These are phyloP conservation scores for Solanum hybrid DNA, from an alignment of 305 asterid genomes.

Conservation along the genomic window DNA sequence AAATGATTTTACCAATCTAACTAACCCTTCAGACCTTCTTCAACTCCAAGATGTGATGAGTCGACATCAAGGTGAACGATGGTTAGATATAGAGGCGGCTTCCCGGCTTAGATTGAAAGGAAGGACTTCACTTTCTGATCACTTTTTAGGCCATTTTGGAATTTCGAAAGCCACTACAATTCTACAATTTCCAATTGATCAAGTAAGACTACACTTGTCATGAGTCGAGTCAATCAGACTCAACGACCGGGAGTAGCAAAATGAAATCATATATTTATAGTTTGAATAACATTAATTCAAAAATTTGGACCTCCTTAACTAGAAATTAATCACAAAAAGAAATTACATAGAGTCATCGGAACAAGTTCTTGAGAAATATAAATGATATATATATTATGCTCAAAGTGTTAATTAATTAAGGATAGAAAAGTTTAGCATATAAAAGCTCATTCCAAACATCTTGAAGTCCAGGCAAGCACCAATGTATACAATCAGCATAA, in stretches of 20 bases:
- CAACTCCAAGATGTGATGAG: not conserved
- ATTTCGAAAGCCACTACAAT: not conserved
- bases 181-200: not conserved
- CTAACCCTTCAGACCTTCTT: not conserved
- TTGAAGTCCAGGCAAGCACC: constrained; percentile 75
- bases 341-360: not conserved
- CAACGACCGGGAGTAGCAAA: not conserved
- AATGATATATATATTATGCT: not conserved
- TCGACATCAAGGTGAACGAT: not conserved
- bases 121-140: not conserved
- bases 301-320: not conserved
- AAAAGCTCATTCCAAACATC: constrained; percentile 65
- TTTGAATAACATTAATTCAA: not conserved
- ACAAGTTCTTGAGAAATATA: not conserved
- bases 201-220: not conserved
- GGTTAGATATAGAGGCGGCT: not conserved
- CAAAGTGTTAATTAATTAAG: constrained; percentile 17
- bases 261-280: not conserved
- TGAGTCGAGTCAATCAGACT: not conserved
- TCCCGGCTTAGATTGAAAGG: not conserved
- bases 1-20: not conserved
- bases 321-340: not conserved
- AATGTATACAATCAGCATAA: constrained; percentile 55
- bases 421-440: constrained; percentile 45
- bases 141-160: not conserved